Evolutionary conservation across 2,329 filamentous ascomycete genomes (phyloP).

Genomic region (Pseudogymnoascus sp.): DNA sequence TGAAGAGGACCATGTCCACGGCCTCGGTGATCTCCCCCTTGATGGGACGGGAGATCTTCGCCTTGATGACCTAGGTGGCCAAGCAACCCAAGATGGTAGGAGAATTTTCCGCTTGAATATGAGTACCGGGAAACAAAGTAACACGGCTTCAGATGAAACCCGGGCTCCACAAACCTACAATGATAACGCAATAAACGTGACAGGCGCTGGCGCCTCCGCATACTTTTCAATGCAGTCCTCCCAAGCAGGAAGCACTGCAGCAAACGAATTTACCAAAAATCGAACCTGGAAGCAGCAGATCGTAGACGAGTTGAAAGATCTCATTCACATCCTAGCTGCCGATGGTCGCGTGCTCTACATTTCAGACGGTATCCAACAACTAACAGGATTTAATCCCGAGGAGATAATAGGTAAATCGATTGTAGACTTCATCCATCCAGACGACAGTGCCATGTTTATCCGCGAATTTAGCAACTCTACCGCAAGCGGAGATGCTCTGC

Average conservation of each 20-base stretch:
- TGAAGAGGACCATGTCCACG: constrained; percentile 35
- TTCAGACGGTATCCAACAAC: constrained; percentile 65
- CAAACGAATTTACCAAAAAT: constrained; percentile 59
- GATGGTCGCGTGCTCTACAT: constrained; percentile 78
- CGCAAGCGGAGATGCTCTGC: constrained; percentile 67
- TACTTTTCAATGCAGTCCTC: constrained; percentile 25
- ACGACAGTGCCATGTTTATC: constrained; percentile 75
- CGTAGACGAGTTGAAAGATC: constrained; percentile 81
- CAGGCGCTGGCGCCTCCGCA: constrained; percentile 26
- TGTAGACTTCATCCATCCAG: constrained; percentile 74
- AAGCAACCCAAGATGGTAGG: constrained; percentile 15
- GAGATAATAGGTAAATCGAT: constrained; percentile 71
- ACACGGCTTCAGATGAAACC: background rate
- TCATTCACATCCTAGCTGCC: constrained; percentile 78
- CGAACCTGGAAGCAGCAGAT: constrained; percentile 82
- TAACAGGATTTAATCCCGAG: constrained; percentile 67
- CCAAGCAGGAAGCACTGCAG: constrained; percentile 39
- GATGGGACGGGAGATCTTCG: constrained; percentile 37
- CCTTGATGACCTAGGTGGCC: constrained; percentile 18
- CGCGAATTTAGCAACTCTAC: constrained; percentile 87
- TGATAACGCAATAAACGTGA: constrained; percentile 22
- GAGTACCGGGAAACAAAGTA: background rate
- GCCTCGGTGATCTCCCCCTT: constrained; percentile 32
- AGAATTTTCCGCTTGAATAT: background rate
- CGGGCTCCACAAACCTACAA: background rate